Percentiles rank a stretch among this genome's conserved stretches.
Conservation (phyloP, 345 rosid species). For the Arabidopsis arenosa region DNA sequence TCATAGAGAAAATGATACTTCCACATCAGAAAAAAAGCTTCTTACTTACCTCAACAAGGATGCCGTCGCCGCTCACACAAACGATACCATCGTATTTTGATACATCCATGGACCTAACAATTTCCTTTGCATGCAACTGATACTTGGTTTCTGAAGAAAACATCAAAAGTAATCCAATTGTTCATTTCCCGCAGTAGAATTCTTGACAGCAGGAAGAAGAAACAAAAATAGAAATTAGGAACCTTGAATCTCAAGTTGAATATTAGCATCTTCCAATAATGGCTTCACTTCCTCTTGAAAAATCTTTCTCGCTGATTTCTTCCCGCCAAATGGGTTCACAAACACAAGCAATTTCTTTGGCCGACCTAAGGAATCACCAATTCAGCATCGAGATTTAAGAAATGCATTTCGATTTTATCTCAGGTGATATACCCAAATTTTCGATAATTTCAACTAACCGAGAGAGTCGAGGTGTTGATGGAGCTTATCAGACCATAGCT, state of each 20-base stretch:
- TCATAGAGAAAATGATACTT: conserved; percentile 26
- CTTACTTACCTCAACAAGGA: conserved; percentile 84
- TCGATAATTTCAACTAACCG: conserved; percentile 48
- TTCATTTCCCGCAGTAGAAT: neutral
- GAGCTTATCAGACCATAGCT: conserved; percentile 68
- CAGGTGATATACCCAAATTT: conserved; percentile 5
- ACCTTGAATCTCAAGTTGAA: conserved; percentile 80
- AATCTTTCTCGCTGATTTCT: conserved; percentile 66
- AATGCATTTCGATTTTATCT: neutral
- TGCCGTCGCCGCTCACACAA: conserved; percentile 95
- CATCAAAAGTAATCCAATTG: conserved; percentile 2
- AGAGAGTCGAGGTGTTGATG: conserved; percentile 62
- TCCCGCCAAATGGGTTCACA: conserved; percentile 93
- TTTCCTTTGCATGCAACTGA: conserved; percentile 84
- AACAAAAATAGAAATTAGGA: neutral
- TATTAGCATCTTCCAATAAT: conserved; percentile 72
- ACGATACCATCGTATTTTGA: conserved; percentile 80
- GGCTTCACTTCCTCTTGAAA: conserved; percentile 77
- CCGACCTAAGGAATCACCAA: conserved; percentile 50
- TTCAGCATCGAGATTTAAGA: conserved; percentile 13
- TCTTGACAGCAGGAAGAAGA: neutral
- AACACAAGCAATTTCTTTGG: conserved; percentile 76
- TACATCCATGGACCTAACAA: conserved; percentile 62
- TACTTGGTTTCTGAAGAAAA: conserved; percentile 66
- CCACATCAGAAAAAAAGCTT: conserved; percentile 24